phyloP scores from a whole-genome alignment of 345 rosid genomes.

The Eucalyptus cladocalyx region DNA sequence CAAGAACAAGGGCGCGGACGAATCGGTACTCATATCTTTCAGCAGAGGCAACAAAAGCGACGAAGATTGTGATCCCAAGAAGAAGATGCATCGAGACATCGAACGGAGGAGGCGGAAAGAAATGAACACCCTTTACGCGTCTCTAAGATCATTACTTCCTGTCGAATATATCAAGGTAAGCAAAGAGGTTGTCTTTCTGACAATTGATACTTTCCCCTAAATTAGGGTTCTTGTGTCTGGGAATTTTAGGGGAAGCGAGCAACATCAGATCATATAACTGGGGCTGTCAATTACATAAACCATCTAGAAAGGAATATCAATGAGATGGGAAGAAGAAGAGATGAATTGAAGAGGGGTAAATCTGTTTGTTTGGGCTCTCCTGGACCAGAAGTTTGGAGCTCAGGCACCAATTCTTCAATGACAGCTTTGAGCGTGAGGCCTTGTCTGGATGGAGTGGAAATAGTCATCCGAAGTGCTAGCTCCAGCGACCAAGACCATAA shows the following conservation, averaged over 20 bases:
- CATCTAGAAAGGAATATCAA: conserved; percentile 26
- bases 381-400: not conserved
- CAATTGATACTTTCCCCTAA: not conserved
- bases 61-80: conserved; percentile 14
- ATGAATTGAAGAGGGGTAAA: conserved; percentile 13
- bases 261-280: conserved; percentile 66
- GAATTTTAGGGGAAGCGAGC: conserved; percentile 71
- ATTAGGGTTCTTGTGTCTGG: not conserved
- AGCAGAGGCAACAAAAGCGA: not conserved
- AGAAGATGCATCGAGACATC: conserved; percentile 55
- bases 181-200: not conserved
- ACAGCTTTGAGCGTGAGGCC: not conserved
- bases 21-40: not conserved
- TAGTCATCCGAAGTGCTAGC: conserved; percentile 14
- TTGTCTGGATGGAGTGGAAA: conserved; percentile 31
- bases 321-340: conserved; percentile 26
- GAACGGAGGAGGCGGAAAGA: conserved; percentile 72
- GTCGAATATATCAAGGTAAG: conserved; percentile 54
- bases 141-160: conserved; percentile 70
- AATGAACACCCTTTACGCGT: conserved; percentile 48
- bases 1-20: not conserved
- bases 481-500: conserved; percentile 3
- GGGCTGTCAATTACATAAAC: conserved; percentile 56
- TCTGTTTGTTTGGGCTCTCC: not conserved
- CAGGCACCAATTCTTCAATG: not conserved